phyloP scores from a whole-genome alignment of 1,139 yeast species.

The Taiozyma sp. region DNA sequence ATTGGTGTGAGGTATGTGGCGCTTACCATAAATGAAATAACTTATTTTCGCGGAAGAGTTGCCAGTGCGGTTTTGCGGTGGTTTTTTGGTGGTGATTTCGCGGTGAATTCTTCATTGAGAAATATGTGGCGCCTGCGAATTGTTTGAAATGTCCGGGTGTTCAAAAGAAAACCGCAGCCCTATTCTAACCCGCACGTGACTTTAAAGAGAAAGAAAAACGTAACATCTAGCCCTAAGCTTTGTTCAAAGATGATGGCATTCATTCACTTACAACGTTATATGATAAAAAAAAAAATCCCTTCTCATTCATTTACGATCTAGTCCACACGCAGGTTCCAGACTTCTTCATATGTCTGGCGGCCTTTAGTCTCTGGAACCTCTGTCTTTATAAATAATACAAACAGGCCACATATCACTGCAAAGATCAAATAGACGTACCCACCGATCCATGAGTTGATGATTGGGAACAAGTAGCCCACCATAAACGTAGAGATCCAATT shows the following conservation, averaged over 20 bases:
- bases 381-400: conserved; percentile 41
- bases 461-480: conserved; percentile 78
- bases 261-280: background rate
- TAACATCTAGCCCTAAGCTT: too few relatives aligned
- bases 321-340: conserved; percentile 40
- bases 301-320: conserved; percentile 2
- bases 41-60: too few relatives aligned
- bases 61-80: background rate
- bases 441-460: conserved; percentile 57
- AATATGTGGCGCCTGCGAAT: background rate
- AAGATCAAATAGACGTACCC: conserved; percentile 78
- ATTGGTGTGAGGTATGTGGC: background rate
- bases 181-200: too few relatives aligned
- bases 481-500: conserved; percentile 89
- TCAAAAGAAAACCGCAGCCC: too few relatives aligned
- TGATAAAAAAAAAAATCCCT: background rate
- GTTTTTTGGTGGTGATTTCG: background rate
- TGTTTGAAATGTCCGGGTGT: background rate
- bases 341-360: conserved; percentile 49
- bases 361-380: conserved; percentile 81
- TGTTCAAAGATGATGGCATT: too few relatives aligned
- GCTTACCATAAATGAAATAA: conserved; percentile 2
- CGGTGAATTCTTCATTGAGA: background rate
- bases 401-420: conserved; percentile 46
- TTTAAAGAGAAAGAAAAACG: background rate